Base-by-base conservation (phyloP, 83 land plant genomes). In the Picea abies region DNA sequence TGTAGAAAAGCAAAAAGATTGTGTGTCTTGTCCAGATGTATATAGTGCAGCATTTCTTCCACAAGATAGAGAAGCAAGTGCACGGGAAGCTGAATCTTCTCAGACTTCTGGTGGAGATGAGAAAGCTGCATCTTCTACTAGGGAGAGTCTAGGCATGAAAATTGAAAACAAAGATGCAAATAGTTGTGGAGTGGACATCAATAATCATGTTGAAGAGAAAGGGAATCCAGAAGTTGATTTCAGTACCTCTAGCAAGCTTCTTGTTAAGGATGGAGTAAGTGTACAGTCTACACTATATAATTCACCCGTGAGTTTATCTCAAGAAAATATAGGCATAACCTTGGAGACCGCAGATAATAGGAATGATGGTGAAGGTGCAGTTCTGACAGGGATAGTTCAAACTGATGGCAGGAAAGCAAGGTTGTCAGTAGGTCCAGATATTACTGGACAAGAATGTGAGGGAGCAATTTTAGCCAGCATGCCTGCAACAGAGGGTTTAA, bases 281-380 rank as follows among this genome's bases (percentile, higher is more conserved):
- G 58, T 73, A 47, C 12, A 10, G 77, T 73, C 58, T 44, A 41
- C 77, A 73, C 22, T 41, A 19, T 73, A 25, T 12, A 73, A 58
- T 15, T 73, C 77, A 49, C 15, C 11, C 7, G 17, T 4, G n/a
- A 41, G n/a, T n/a, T 47, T 25, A 73, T 73, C 77, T 73, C 56
- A 1, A 41, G 77, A 73, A 73, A 73, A 22, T 73, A 25, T 14
- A 22, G 60, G 77, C 26, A 22, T 41, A 73, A 9, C 25, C 26
- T 73, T 47, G 56, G 77, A 73, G 77, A 73, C 58, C 47, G 14
- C 29, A 10, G 52, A 22, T 47, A 73, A 73, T 47, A 19, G 23
- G 77, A 52, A 41, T 73, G 52, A 49, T 47, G 26, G 77, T 73
- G 77, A 47, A 44, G 76, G 49, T 22, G 77, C 22, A 73, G 77